These are phyloP conservation scores for Monilinia vaccinii-corymbosi DNA, from an alignment of 2,329 filamentous ascomycete genomes.

Conservation along the genomic window DNA sequence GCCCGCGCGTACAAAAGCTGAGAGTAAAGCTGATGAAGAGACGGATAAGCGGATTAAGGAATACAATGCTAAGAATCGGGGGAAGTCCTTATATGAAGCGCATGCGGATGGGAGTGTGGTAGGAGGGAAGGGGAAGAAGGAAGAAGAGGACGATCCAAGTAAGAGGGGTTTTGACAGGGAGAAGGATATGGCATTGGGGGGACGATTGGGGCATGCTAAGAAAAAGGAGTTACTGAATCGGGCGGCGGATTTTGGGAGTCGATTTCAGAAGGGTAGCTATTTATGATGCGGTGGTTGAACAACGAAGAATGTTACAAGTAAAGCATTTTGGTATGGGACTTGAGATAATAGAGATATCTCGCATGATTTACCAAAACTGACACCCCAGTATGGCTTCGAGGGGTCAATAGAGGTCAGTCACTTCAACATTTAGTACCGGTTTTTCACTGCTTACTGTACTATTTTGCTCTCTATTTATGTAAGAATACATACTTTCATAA, in stretches of 20 bases:
- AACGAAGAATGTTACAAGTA: background rate
- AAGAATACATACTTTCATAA: background rate
- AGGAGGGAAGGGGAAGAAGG: conserved; percentile 17
- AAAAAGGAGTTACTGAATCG: conserved; percentile 70
- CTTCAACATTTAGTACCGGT: background rate
- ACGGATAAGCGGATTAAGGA: conserved; percentile 44
- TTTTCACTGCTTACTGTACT: background rate
- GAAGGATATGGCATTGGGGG: conserved; percentile 81
- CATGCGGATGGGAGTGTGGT: conserved; percentile 33
- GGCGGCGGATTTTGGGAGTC: conserved; percentile 63
- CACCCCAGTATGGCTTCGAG: background rate
- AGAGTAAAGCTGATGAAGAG: conserved; percentile 32
- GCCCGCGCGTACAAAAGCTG: conserved; percentile 14
- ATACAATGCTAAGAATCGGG: conserved; percentile 47
- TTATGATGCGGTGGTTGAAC: conserved; percentile 32
- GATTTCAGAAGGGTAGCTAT: conserved; percentile 38
- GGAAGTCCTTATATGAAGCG: conserved; percentile 49
- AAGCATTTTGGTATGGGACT: background rate
- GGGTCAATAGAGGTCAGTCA: background rate
- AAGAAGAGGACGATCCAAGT: conserved; percentile 81
- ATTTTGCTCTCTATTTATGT: background rate
- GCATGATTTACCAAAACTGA: background rate
- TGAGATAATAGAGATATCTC: background rate
- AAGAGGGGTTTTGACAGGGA: conserved; percentile 81
- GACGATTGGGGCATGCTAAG: conserved; percentile 63